Conservation (phyloP, 1,284 basidiomycete genomes). For the Cutaneotrichosporon mucoides region DNA sequence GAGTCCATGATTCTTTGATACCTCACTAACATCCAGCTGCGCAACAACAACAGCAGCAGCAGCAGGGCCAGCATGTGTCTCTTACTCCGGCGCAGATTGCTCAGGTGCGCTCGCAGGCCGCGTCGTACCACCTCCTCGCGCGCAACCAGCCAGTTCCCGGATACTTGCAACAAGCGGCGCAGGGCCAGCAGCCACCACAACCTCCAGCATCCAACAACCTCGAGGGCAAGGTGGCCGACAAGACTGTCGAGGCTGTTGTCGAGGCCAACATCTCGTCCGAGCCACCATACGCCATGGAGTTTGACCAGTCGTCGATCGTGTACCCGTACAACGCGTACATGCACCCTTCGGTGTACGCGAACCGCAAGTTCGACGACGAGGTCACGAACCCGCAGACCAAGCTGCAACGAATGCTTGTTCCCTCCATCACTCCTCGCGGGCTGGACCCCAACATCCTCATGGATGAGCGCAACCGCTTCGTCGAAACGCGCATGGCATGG, state of each 20-base stretch:
- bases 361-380: slow-evolving; percentile 57
- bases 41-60: slow-evolving; percentile 14
- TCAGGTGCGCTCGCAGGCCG: slow-evolving; percentile 80
- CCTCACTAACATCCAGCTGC: background rate
- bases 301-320: slow-evolving; percentile 72
- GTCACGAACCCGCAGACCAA: slow-evolving; percentile 44
- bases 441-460: slow-evolving; percentile 87
- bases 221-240: slow-evolving; percentile 61
- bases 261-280: slow-evolving; percentile 29
- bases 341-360: slow-evolving; percentile 69
- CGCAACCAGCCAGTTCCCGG: slow-evolving; percentile 77
- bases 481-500: slow-evolving; percentile 85
- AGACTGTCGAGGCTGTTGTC: slow-evolving; percentile 67
- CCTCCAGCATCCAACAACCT: slow-evolving; percentile 23
- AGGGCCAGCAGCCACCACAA: slow-evolving; percentile 35
- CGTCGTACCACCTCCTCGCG: slow-evolving; percentile 79
- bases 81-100: slow-evolving; percentile 81
- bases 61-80: slow-evolving; percentile 33
- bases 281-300: slow-evolving; percentile 59
- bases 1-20: background rate
- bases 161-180: slow-evolving; percentile 70
- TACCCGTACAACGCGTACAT: slow-evolving; percentile 96
- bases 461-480: slow-evolving; percentile 84
- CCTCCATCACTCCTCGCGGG: slow-evolving; percentile 86
- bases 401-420: slow-evolving; percentile 71